Percentiles rank a stretch among this genome's conserved stretches.
phyloP scores from a whole-genome alignment of 2,329 filamentous ascomycete species.

The Cladophialophora bantiana region DNA sequence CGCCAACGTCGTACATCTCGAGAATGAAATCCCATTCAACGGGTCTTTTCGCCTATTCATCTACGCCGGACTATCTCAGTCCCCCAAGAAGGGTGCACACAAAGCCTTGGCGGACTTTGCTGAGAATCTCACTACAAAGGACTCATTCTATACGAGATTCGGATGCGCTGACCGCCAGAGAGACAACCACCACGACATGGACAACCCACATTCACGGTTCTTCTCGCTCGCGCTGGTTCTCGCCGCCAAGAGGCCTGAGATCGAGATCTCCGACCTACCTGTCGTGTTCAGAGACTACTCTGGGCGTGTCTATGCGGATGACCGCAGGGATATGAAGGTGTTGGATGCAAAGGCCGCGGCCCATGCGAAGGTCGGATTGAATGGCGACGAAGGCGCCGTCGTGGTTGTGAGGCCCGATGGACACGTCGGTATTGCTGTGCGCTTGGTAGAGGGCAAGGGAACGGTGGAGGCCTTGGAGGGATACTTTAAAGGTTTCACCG shows the following conservation, averaged over 20 bases:
- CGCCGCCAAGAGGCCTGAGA: conserved; percentile 68
- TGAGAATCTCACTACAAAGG: conserved; percentile 66
- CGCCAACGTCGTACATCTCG: conserved; percentile 86
- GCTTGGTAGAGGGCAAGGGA: conserved; percentile 75
- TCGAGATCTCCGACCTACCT: conserved; percentile 79
- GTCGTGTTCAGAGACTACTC: conserved; percentile 74
- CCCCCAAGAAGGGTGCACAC: conserved; percentile 54
- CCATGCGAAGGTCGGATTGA: conserved; percentile 84
- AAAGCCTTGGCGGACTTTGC: conserved; percentile 74
- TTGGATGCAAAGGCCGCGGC: conserved; percentile 74
- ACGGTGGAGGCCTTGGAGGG: conserved; percentile 82
- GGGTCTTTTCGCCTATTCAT: conserved; percentile 86
- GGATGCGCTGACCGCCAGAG: conserved; percentile 55
- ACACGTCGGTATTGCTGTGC: conserved; percentile 79
- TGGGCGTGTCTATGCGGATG: conserved; percentile 86
- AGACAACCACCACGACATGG: conserved; percentile 77
- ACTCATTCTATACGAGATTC: conserved; percentile 74
- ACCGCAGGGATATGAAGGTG: conserved; percentile 74
- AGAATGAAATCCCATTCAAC: conserved; percentile 88
- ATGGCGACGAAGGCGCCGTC: conserved; percentile 66
- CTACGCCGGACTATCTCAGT: conserved; percentile 74
- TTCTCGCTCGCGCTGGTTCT: conserved; percentile 82
- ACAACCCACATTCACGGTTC: conserved; percentile 85
- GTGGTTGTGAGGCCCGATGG: conserved; percentile 87
- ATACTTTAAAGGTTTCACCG: conserved; percentile 66